Conservation (phyloP, 345 rosid species). For the Combretum micranthum region DNA sequence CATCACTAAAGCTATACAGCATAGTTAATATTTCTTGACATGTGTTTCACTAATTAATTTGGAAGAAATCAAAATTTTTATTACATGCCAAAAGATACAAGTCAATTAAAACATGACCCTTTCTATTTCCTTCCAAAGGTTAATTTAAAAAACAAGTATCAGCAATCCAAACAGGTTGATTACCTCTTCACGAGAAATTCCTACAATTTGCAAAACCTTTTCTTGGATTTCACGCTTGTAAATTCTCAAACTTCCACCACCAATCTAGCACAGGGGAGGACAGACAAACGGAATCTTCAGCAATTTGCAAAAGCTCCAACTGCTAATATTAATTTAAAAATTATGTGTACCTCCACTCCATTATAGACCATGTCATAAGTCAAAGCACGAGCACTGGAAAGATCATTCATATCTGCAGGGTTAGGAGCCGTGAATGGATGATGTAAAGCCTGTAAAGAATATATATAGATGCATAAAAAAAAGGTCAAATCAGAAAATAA, state of each 20-base stretch:
- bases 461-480: background rate
- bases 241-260: conserved; percentile 98
- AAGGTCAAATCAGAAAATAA: background rate
- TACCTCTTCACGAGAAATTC: conserved; percentile 74
- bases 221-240: conserved; percentile 81
- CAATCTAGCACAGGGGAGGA: conserved; percentile 48
- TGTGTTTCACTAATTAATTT: too few relatives aligned
- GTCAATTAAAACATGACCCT: too few relatives aligned
- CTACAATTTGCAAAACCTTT: conserved; percentile 76
- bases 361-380: conserved; percentile 98
- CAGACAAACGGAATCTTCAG: background rate
- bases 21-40: too few relatives aligned
- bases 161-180: conserved; percentile 3
- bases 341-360: conserved; percentile 73
- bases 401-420: conserved; percentile 80
- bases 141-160: too few relatives aligned
- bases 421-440: conserved; percentile 97
- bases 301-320: background rate
- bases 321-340: background rate
- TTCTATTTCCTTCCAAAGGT: too few relatives aligned
- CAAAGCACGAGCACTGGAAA: conserved; percentile 85
- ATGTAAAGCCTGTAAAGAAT: conserved; percentile 65
- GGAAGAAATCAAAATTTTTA: too few relatives aligned
- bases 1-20: too few relatives aligned
- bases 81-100: too few relatives aligned